Base-by-base conservation (phyloP, 2,329 filamentous ascomycete genomes). In the Aureobasidium uvarum region DNA sequence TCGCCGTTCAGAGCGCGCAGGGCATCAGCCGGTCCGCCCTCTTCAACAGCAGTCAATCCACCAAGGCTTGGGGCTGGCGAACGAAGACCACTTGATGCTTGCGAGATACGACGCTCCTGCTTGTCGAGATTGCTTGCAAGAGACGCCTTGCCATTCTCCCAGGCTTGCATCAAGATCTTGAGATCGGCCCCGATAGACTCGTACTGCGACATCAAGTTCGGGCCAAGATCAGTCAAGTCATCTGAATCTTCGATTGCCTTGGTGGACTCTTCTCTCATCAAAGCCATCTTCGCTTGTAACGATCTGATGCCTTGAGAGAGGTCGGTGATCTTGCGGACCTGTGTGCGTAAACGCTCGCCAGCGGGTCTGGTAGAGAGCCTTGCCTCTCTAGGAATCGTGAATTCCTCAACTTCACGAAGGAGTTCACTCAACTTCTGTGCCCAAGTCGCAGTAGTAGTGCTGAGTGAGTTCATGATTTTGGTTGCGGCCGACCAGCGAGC, bases 181-280 rank as follows among this genome's bases (percentile, higher is more conserved):
- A 99, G 83, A 73, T 99, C 95, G 31, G 88, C 83, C 2, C 95
- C 95, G 68, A 99, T 96, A 5, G 92, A 94, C 65, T 99, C 95
- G 76, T 98, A 99, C 73, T 98, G 95, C 25, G 87, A 80, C 83
- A 96, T 88, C 45, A 98, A 83, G 68, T 87, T 88, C 0, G 88
- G 85, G 0, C 90, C 91, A 18, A 96, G 84, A 69, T 96, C 90
- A 23, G 74, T 74, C 18, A 75, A 69, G 48, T 76, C 75, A 20
- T 81, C 79, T 1, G 90, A 87, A 70, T 89, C 87, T 72, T 96
- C 90, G 33, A 96, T 78, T 50, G 87, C 87, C 67, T 86, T 86
- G 73, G 91, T 91, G 0, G 92, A 96, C 76, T 97, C 92, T 75
- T 99, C 95, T 58, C 92, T 87, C 64, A 98, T 80, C 8, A 99